Conservation (phyloP, 1,284 basidiomycete genomes). For the Termitomyces sp. region DNA sequence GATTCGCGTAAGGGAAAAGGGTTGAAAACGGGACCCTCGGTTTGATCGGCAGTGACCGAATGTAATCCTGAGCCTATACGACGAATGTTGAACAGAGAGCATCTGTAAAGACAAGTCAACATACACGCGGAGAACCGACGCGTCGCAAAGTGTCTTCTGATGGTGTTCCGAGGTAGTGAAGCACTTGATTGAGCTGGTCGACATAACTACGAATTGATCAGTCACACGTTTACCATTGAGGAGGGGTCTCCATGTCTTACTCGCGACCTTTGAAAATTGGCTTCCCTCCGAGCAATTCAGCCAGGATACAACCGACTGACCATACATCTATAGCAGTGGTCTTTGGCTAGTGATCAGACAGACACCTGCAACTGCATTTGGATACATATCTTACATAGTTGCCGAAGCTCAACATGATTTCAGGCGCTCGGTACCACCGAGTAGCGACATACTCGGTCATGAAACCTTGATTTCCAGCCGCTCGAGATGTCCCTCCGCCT, state of each 20-base stretch:
- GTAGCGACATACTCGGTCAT: slow-evolving; percentile 99
- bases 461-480: slow-evolving; percentile 85
- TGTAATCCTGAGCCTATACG: slow-evolving; percentile 92
- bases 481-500: slow-evolving; percentile 62
- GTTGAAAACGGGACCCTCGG: slow-evolving; percentile 88
- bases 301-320: slow-evolving; percentile 97
- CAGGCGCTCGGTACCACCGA: slow-evolving; percentile 94
- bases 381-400: slow-evolving; percentile 69
- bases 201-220: slow-evolving; percentile 64
- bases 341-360: slow-evolving; percentile 29
- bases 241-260: slow-evolving; percentile 39
- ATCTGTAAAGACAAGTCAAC: slow-evolving; percentile 15
- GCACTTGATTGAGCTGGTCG: slow-evolving; percentile 97
- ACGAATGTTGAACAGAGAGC: neutral
- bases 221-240: neutral
- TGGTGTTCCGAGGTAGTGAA: slow-evolving; percentile 96
- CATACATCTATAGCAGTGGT: slow-evolving; percentile 92
- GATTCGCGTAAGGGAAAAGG: slow-evolving; percentile 91
- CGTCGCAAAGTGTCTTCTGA: slow-evolving; percentile 94
- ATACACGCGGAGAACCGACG: slow-evolving; percentile 85
- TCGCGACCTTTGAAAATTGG: slow-evolving; percentile 99
- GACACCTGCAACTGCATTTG: neutral
- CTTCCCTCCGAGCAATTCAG: slow-evolving; percentile 93
- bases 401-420: slow-evolving; percentile 97
- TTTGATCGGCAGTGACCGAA: slow-evolving; percentile 95